Conservation (phyloP, 306 rosid genomes). For the Luffa acutangula region DNA sequence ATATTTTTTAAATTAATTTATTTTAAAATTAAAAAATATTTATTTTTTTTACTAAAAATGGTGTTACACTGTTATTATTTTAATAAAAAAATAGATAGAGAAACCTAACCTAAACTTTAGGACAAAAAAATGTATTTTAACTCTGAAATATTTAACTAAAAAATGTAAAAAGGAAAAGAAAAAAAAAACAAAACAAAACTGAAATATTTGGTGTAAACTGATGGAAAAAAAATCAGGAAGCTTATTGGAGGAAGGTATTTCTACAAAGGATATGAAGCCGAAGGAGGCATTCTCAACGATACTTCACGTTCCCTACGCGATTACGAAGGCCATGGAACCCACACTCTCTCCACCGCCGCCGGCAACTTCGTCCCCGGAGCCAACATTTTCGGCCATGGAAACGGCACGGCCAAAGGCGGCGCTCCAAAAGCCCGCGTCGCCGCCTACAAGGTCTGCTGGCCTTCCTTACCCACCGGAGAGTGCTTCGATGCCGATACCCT, state of each 20-base stretch:
- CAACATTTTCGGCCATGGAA: neutral
- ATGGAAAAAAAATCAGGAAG: neutral
- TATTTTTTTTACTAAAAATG: no score
- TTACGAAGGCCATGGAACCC: neutral
- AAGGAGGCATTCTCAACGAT: neutral
- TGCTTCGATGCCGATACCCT: neutral
- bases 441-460: slow-evolving; percentile 8
- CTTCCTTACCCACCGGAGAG: neutral
- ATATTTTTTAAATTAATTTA: no score
- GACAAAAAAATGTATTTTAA: no score
- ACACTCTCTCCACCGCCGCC: slow-evolving; percentile 1
- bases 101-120: no score
- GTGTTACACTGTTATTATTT: no score
- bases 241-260: neutral
- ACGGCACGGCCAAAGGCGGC: slow-evolving; percentile 3
- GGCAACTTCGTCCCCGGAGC: neutral
- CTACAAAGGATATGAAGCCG: neutral
- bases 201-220: neutral
- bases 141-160: no score
- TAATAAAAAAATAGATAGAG: no score
- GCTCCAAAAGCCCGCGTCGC: neutral
- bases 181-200: no score
- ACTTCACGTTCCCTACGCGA: neutral
- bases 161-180: no score
- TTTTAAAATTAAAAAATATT: no score